Base-by-base conservation (phyloP, 208 protist species). In the Acanthamoeba triangularis region DNA sequence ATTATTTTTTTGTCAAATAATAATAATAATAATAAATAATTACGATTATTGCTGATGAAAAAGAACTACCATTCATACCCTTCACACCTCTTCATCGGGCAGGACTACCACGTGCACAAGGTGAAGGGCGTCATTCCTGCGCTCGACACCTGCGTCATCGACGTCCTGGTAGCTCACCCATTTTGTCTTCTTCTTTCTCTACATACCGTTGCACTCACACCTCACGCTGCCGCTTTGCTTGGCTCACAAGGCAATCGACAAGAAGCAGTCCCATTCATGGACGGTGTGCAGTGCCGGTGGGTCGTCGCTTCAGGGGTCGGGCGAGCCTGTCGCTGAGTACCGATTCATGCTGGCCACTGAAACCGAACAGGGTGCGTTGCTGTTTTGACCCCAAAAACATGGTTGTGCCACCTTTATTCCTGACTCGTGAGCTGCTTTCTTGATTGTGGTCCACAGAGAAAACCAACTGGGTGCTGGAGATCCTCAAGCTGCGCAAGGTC, bases 381-480 rank as follows among this genome's bases (percentile, higher is more conserved):
- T 30, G 14, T 2, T 4, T 23, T 23, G 2, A 23, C 7, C 20
- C 6, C 59, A 65, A 23, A 0, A 14, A 63, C n/a, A 10, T 37
- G 1, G 0, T 88, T 20, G 80, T 63, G 14, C 41, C 65, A 20
- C 23, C 10, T 20, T 59, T 59, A 4, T 44, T 11, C 41, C 23
- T 8, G 65, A 11, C 30, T 72, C 10, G 0, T 14, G 23, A 2
- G 37, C 35, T 37, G 35, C 13, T 0, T 54, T 52, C 74, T 11
- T 85, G 1, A 0, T 49, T 10, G 25, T 85, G 23, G 30, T 28
- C 25, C 23, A 14, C 11, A 93, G 87, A 93, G 65, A 93, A 93
- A 74, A 93, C 87, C 25, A 93, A 93, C 28, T 93, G 87, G 87
- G 87, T 93, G 37, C 87, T 76, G 11, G 87, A 93, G 59, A 93